Conservation (phyloP, 495 filamentous ascomycete species). For the Trichocladium antarcticum region DNA sequence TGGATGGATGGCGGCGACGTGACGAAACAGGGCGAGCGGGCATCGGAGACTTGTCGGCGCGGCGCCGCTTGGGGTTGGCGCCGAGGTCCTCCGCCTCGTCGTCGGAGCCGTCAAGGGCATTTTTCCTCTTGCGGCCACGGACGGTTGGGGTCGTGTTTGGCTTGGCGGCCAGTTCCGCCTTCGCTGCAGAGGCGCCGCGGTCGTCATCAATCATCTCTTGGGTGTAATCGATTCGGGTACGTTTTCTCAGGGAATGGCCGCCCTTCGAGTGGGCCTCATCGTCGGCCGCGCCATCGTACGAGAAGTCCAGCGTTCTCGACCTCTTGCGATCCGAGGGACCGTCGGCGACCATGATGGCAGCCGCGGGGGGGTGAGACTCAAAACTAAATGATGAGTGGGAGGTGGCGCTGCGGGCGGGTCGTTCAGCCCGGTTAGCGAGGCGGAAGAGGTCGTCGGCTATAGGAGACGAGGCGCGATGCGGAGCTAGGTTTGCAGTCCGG, state of each 20-base stretch:
- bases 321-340: conserved; percentile 20
- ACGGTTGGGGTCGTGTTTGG: conserved; percentile 14
- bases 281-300: conserved; percentile 12
- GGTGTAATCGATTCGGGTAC: conserved; percentile 37
- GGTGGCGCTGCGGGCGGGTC: conserved; percentile 20
- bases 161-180: conserved; percentile 11
- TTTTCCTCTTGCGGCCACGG: conserved; percentile 25
- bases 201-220: conserved; percentile 34
- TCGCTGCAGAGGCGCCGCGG: neutral
- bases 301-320: conserved; percentile 27
- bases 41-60: conserved; percentile 24
- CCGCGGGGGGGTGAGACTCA: conserved; percentile 24
- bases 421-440: conserved; percentile 6
- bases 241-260: conserved; percentile 40
- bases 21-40: conserved; percentile 17
- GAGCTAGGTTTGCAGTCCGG: conserved; percentile 1
- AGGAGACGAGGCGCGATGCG: conserved; percentile 19
- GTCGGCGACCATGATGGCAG: conserved; percentile 16
- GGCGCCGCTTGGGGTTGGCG: conserved; percentile 14
- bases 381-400: conserved; percentile 18
- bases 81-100: conserved; percentile 20
- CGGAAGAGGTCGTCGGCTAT: conserved; percentile 6
- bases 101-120: conserved; percentile 17
- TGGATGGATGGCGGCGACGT: conserved; percentile 28
- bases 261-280: conserved; percentile 33